Base-by-base conservation (phyloP, 129 eudicot genomes). In the Tanacetum coccineum region DNA sequence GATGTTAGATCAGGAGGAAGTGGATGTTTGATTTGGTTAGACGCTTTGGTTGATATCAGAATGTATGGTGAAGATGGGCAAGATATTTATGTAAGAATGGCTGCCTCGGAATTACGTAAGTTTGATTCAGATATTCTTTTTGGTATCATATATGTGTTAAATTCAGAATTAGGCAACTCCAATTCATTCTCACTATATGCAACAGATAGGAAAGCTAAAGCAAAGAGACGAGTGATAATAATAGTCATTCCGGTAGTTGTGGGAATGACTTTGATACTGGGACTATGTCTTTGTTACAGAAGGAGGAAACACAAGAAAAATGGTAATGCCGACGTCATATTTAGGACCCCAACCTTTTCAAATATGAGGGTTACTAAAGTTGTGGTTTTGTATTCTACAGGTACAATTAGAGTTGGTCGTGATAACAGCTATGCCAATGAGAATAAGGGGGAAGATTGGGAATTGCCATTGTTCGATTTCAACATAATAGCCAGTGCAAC, bases 11-110 rank as follows among this genome's bases (percentile, higher is more conserved):
- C 52, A 2, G 61, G 78, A 18, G 61, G 79, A 32, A 76, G 67
- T 46, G 94, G 87, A 22, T 83, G 89, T 36, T 78, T 77, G 58
- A 75, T 66, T 39, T 87, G 95, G 95, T 69, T 64, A 11, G 80
- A 73, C 25, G 80, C 81, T 50, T 42, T 87, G 81, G 48, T 83
- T 17, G 95, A 87, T 74, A 81, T 79, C 10, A 73, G 86, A 76
- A 64, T 64, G 49, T 70, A 78, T 53, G 6, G 68, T 20, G 81
- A 14, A 30, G 70, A 66, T 9, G 89, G 86, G 22, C 82, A 75
- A 62, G 95, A 81, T 81, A 67, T 87, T 10, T 76, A 69, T 50
- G 36, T 81, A 46, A 32, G 87, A 36, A 70, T 87, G 82, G 79
- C 78, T 2, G 73, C 75, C 11, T 78, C 94, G 12, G 72, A 80